Conservation (phyloP, 192 early-diverging fungal genomes). For the Mortierella antarctica region DNA sequence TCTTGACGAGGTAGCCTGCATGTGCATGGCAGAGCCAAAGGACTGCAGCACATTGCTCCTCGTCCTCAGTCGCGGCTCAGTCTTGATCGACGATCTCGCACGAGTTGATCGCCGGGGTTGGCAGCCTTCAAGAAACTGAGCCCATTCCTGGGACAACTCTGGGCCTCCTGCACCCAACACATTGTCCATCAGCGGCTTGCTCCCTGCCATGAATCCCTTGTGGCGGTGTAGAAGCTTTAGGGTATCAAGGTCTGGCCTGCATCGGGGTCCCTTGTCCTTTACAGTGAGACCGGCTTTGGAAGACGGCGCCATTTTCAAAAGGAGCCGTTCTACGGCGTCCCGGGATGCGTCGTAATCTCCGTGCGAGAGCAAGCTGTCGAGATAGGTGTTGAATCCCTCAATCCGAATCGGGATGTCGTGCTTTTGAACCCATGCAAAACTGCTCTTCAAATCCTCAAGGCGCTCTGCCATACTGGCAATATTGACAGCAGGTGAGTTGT, state of each 20-base stretch:
- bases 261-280: too few relatives aligned
- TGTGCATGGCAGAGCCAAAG: neutral
- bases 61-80: neutral
- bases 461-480: neutral
- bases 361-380: constrained; percentile 19
- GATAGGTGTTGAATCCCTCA: constrained; percentile 25
- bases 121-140: neutral
- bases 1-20: constrained; percentile 6
- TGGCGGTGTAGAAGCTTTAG: constrained; percentile 9
- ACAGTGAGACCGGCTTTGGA: neutral
- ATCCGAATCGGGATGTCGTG: constrained; percentile 20
- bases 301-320: neutral
- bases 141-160: constrained; percentile 3
- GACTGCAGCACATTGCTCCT: neutral
- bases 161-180: constrained; percentile 1
- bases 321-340: neutral
- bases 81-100: neutral
- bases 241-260: neutral
- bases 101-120: neutral
- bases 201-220: neutral
- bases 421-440: constrained; percentile 20
- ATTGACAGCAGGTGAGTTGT: neutral
- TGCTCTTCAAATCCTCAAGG: constrained; percentile 18
- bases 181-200: neutral
- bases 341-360: constrained; percentile 3